Evolutionary conservation across 2,329 filamentous ascomycete genomes (phyloP).

Genomic region (Neurospora crassa): DNA sequence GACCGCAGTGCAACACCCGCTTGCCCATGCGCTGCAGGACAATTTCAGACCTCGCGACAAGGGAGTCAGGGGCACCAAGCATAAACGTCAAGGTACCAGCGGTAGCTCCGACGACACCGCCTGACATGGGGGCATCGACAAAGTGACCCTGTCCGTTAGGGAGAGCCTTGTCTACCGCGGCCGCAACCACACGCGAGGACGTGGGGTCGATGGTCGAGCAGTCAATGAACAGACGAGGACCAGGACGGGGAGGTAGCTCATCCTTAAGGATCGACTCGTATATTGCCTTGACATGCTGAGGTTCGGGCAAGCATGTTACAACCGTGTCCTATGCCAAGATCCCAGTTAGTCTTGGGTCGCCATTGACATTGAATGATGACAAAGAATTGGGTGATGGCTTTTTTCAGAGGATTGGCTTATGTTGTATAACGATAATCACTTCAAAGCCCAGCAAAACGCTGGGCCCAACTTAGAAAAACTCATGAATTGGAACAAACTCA

Average conservation of each 20-base stretch:
- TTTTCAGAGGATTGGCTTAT: constrained; percentile 68
- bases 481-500: constrained; percentile 26
- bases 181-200: constrained; percentile 70
- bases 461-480: constrained; percentile 68
- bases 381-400: constrained; percentile 9
- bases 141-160: constrained; percentile 63
- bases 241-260: constrained; percentile 34
- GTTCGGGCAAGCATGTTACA: constrained; percentile 83
- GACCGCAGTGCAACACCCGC: constrained; percentile 76
- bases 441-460: constrained; percentile 38
- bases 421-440: constrained; percentile 51
- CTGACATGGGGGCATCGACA: constrained; percentile 94
- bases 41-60: constrained; percentile 56
- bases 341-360: neutral
- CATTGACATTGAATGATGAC: neutral
- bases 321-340: constrained; percentile 58
- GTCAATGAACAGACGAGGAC: constrained; percentile 78
- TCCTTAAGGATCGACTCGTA: constrained; percentile 66
- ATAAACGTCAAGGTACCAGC: constrained; percentile 92
- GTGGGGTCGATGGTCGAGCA: constrained; percentile 92
- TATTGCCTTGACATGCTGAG: constrained; percentile 75
- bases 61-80: constrained; percentile 60
- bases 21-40: constrained; percentile 76
- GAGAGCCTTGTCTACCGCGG: constrained; percentile 43
- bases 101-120: constrained; percentile 82